Evolutionary conservation across 805 yeast species (phyloP).

Genomic region (Cyberlindnera japonica): DNA sequence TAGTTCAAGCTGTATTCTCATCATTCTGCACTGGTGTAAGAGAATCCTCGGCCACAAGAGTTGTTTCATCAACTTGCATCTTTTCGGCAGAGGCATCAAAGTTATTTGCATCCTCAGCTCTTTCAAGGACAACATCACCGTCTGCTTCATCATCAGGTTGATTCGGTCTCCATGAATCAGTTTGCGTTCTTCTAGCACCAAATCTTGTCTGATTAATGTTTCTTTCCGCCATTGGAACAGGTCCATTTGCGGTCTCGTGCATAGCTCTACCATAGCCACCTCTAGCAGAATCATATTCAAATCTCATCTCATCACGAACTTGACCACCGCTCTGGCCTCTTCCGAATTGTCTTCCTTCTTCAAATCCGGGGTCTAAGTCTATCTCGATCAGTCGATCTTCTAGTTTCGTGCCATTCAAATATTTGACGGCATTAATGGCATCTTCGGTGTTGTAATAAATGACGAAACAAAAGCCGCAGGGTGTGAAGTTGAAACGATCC

Average conservation of each 20-base stretch:
- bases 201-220: conserved; percentile 25
- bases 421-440: conserved; percentile 80
- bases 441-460: conserved; percentile 66
- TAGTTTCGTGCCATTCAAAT: conserved; percentile 72
- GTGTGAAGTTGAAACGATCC: conserved; percentile 85
- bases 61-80: neutral
- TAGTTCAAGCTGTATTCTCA: neutral
- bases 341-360: conserved; percentile 94
- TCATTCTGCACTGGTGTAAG: conserved; percentile 1
- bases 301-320: conserved; percentile 63
- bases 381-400: conserved; percentile 81
- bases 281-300: conserved; percentile 45
- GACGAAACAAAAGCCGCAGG: conserved; percentile 96
- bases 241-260: conserved; percentile 6
- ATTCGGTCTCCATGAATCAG: conserved; percentile 24
- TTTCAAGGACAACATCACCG: too few relatives aligned
- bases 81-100: too few relatives aligned
- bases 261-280: conserved; percentile 38
- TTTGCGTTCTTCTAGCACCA: conserved; percentile 30
- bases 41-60: neutral
- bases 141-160: conserved; percentile 6
- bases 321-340: conserved; percentile 94
- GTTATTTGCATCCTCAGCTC: neutral
- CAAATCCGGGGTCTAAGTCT: conserved; percentile 94
- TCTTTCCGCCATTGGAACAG: conserved; percentile 4